A percentile compares a stretch with the other conserved stretches of the same genome.
Conservation (phyloP, 106 monocot species). For the Narthecium ossifragum region DNA sequence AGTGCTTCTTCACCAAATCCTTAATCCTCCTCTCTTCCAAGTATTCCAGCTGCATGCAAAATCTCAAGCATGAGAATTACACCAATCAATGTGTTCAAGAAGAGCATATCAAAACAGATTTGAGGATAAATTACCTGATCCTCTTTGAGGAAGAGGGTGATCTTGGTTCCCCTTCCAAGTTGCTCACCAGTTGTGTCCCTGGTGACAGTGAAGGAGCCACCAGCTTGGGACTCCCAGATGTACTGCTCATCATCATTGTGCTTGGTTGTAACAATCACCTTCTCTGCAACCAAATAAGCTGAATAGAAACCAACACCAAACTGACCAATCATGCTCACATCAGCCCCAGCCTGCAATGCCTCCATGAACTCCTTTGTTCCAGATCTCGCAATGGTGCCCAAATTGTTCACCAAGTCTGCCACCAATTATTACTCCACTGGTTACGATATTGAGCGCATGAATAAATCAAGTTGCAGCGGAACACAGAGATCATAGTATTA, state of each 20-base stretch:
- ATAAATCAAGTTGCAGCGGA: neutral
- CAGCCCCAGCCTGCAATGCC: constrained; percentile 7
- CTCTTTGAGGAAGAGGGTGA: constrained; percentile 10
- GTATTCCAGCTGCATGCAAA: neutral
- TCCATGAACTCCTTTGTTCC: constrained; percentile 9
- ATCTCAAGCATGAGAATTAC: no score
- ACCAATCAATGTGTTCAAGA: no score
- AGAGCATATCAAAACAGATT: no score
- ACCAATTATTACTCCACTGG: neutral
- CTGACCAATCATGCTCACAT: constrained; percentile 12
- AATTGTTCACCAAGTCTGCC: constrained; percentile 5
- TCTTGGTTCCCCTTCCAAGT: constrained; percentile 8
- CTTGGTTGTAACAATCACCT: constrained; percentile 5
- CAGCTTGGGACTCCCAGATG: constrained; percentile 8
- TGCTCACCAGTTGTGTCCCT: neutral
- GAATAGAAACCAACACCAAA: constrained; percentile 8
- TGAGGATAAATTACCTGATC: neutral
- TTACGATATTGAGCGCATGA: neutral
- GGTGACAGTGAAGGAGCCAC: constrained; percentile 2
- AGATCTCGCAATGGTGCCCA: constrained; percentile 8
- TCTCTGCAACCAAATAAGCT: constrained; percentile 5
- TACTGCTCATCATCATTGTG: constrained; percentile 12
- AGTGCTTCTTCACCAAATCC: constrained; percentile 5
- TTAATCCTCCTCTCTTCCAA: constrained; percentile 9
- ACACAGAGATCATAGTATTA: neutral